Conservation (phyloP, 805 yeast species). For the Debaryomyces maramus region DNA sequence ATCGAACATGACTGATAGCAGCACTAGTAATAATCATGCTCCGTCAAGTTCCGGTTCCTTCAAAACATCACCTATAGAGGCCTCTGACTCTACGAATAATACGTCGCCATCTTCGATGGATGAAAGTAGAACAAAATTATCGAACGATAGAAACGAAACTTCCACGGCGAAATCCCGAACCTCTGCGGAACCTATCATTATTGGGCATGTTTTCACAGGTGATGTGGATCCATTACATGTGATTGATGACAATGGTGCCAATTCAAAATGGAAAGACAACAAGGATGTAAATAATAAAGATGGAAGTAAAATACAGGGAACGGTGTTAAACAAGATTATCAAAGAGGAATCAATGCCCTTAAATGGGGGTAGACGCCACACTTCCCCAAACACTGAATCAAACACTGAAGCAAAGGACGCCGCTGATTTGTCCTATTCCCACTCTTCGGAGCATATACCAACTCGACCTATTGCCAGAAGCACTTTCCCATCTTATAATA, state of each 20-base stretch:
- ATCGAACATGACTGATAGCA: too few species aligned
- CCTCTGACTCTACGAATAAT: conserved; percentile 24
- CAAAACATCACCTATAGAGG: conserved; percentile 24
- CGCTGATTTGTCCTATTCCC: conserved; percentile 2
- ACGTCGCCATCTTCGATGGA: conserved; percentile 26
- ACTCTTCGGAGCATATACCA: conserved; percentile 2
- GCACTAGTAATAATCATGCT: too few species aligned
- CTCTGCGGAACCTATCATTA: neutral
- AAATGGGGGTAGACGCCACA: conserved; percentile 13
- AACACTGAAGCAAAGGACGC: conserved; percentile 1
- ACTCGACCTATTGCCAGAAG: conserved; percentile 14
- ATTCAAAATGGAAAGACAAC: too few species aligned
- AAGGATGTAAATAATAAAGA: neutral
- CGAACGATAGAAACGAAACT: neutral
- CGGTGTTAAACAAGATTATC: neutral
- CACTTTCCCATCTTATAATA: conserved; percentile 18
- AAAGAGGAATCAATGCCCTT: neutral
- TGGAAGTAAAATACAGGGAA: neutral
- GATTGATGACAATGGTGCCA: neutral
- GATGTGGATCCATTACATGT: neutral
- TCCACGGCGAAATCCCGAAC: neutral
- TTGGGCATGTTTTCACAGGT: neutral
- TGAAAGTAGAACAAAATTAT: conserved; percentile 7
- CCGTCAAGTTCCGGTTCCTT: conserved; percentile 28
- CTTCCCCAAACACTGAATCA: conserved; percentile 14